Base-by-base conservation (phyloP, 176 grass and related monocot genomes). In the Oryza punctata region DNA sequence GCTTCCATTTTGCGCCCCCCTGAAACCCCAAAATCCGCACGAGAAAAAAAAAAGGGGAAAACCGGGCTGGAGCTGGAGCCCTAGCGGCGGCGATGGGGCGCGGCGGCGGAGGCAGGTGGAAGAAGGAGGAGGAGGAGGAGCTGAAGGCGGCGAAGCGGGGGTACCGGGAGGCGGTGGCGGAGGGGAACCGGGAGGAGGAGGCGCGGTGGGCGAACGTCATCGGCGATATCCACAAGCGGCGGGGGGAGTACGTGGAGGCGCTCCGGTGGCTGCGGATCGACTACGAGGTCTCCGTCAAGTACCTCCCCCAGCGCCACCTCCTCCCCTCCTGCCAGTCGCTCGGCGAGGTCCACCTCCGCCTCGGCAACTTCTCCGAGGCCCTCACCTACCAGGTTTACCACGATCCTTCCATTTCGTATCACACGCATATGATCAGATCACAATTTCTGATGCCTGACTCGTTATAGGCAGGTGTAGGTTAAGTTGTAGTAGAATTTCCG, bases 161-260 rank as follows among this genome's bases (percentile, higher is more conserved):
- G 80, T n/a, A 87, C 89, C 23, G 61, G 27, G 93, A 90, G 81
- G 96, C 93, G 33, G 69, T 13, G 70, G 30, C 87, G 69, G 96
- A 81, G 76, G 96, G 93, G n/a, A 89, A 92, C 78, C 89, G 83
- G 78, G 91, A 90, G 75, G 93, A 99, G 81, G 89, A 90, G 80
- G 93, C 96, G 49, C 85, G 87, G 79, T 99, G 91, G 96, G 89
- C 91, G 40, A 99, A 99, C 76, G 74, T 90, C 82, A 90, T 99
- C 70, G 93, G 91, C n/a, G 93, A 98, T 63, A 95, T 98, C 72
- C 33, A 89, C 69, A 98, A 96, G 93, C 87, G 73, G 65, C 87
- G 91, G 24, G 93, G 89, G 12, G 93, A 96, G 85, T 99, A 99
- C 59, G 78, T 96, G 3, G 89, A 96, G 93, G 93, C 91, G 26